phyloP scores from a whole-genome alignment of 2,329 filamentous ascomycete genomes.

The Aspergillus phoenicis region DNA sequence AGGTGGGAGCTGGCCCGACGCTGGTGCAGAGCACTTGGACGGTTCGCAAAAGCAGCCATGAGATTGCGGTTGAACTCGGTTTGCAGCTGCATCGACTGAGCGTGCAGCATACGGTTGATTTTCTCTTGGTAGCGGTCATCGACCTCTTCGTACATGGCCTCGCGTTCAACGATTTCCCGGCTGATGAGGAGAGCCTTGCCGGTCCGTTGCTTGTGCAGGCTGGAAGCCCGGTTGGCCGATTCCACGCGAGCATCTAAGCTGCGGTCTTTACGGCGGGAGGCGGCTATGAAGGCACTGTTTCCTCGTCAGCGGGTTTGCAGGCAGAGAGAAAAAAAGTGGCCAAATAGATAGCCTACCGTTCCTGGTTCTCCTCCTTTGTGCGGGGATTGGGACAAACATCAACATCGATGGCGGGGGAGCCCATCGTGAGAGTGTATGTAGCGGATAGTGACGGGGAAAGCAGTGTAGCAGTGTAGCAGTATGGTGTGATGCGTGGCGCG shows the following conservation, averaged over 20 bases:
- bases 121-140: conserved; percentile 67
- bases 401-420: conserved; percentile 31
- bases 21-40: conserved; percentile 27
- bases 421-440: conserved; percentile 20
- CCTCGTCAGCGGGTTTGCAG: conserved; percentile 1
- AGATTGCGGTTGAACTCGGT: conserved; percentile 41
- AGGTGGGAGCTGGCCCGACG: conserved; percentile 29
- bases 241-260: conserved; percentile 85
- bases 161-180: conserved; percentile 82
- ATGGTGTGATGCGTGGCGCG: no score
- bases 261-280: conserved; percentile 81
- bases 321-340: background rate
- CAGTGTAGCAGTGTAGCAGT: background rate
- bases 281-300: conserved; percentile 81
- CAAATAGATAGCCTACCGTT: conserved; percentile 38
- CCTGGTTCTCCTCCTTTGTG: conserved; percentile 50
- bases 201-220: conserved; percentile 85
- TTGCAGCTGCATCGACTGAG: conserved; percentile 42
- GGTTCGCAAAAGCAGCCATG: conserved; percentile 32
- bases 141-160: conserved; percentile 96
- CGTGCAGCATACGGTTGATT: conserved; percentile 42
- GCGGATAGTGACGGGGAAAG: background rate
- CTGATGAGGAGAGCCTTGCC: conserved; percentile 80
- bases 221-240: conserved; percentile 84
- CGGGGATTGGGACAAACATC: conserved; percentile 38